phyloP scores from a whole-genome alignment of 2,329 filamentous ascomycete species.

The Thelonectria rubi region DNA sequence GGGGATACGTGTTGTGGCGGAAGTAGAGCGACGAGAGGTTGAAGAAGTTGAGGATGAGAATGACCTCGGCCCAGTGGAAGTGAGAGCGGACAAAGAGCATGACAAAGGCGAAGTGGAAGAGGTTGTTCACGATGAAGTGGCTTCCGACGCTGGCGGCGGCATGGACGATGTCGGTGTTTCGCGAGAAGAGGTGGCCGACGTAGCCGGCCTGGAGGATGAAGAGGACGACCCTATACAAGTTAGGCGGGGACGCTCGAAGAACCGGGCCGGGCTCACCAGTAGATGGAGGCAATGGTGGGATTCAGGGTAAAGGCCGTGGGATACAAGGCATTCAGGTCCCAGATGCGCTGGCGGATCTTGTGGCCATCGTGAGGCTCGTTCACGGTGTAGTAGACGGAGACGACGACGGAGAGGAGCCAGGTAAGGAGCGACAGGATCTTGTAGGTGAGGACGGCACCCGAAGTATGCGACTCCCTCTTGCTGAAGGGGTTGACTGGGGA shows the following conservation, averaged over 20 bases:
- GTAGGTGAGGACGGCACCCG: slow-evolving; percentile 72
- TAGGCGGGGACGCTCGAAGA: background rate
- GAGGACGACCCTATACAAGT: slow-evolving; percentile 68
- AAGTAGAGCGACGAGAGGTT: slow-evolving; percentile 84
- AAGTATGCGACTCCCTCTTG: slow-evolving; percentile 72
- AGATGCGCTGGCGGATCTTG: slow-evolving; percentile 71
- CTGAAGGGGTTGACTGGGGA: slow-evolving; percentile 77
- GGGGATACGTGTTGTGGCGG: slow-evolving; percentile 75
- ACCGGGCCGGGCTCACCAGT: slow-evolving; percentile 67
- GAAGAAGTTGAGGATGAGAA: slow-evolving; percentile 82
- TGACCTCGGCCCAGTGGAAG: slow-evolving; percentile 79
- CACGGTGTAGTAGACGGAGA: slow-evolving; percentile 78
- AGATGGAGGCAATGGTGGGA: slow-evolving; percentile 70
- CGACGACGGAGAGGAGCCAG: slow-evolving; percentile 77
- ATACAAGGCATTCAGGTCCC: slow-evolving; percentile 74
- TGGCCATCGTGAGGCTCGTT: slow-evolving; percentile 70
- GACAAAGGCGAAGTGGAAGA: slow-evolving; percentile 83
- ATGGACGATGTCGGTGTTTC: slow-evolving; percentile 68
- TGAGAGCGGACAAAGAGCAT: slow-evolving; percentile 82
- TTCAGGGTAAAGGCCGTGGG: slow-evolving; percentile 81
- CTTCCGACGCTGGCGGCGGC: slow-evolving; percentile 79
- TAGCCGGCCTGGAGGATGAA: slow-evolving; percentile 81
- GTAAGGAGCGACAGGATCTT: slow-evolving; percentile 77
- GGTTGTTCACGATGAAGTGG: slow-evolving; percentile 87
- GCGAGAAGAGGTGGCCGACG: slow-evolving; percentile 78